Evolutionary conservation across 345 rosid genomes (phyloP), one percentile per base, ranked within the genome.

Genomic region (Lepidium didymum): DNA sequence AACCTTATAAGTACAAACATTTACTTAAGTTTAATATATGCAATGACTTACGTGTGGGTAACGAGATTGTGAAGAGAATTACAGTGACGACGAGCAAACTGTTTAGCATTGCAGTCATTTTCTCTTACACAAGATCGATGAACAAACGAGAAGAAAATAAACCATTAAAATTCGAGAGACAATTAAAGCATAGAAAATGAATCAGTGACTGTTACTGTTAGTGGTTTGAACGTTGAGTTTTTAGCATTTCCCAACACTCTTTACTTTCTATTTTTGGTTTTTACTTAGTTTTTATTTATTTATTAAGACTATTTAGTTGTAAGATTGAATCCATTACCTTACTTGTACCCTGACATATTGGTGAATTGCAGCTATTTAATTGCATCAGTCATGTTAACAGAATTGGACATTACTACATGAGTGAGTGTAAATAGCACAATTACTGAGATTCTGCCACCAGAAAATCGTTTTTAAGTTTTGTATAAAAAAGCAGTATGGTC

Each of bases 11-110:
- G 10, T 7, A 16, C 7, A 41, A 44, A 41, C 37, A 64, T n/a
- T n/a, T 47, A 72, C 10, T 18, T 53, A 62, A 19, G 14, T 49
- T 59, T 31, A 14, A 31, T 8, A 18, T 18, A n/a, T n/a, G n/a
- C 12, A 36, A 49, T 12, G 6, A 67, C 90, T 77, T 75, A 84
- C 91, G 73, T 58, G 42, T 34, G 61, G 75, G 72, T 65, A 77
- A 64, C 38, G 82, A 67, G 55, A 75, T 49, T 44, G 65, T 49
- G 65, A 68, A 54, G 42, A 79, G 52, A 64, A 76, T 56, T 10
- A 78, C 16, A 76, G 61, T 56, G 64, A 64, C 43, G 34, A 72
- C 16, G 34, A 57, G 57, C 56, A 41, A 42, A 65, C 50, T 37
- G 16, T 49, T 56, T 65, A 57, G 1, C 47, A 66, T 59, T 35